Conservation (phyloP, 441 rosid genomes). For the Kokia cookei region DNA sequence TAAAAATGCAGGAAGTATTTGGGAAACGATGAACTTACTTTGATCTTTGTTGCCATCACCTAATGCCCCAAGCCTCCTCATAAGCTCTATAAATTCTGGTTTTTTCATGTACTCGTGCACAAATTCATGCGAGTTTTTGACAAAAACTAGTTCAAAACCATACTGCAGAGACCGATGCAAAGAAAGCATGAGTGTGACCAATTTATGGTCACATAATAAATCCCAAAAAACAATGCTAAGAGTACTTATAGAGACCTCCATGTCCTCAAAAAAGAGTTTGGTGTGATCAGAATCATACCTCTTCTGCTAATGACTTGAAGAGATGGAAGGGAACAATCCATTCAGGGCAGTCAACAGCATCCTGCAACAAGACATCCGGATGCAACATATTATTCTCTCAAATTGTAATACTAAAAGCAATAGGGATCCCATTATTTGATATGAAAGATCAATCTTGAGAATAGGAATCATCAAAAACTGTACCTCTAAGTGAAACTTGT, state of each 20-base stretch:
- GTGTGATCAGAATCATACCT: conserved; percentile 39
- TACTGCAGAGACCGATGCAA: conserved; percentile 45
- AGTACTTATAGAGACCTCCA: background rate
- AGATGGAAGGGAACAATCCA: conserved; percentile 92
- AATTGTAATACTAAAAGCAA: background rate
- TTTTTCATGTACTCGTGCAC: conserved; percentile 77
- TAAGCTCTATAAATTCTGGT: conserved; percentile 71
- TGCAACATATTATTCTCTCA: background rate
- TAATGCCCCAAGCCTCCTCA: conserved; percentile 92
- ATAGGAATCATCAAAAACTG: background rate
- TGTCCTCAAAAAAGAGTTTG: background rate
- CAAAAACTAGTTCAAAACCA: conserved; percentile 80
- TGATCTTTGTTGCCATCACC: conserved; percentile 94
- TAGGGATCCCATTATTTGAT: background rate
- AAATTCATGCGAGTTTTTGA: conserved; percentile 91
- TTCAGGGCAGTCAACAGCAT: conserved; percentile 98
- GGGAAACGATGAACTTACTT: conserved; percentile 36
- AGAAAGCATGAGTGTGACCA: background rate
- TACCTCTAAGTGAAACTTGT: conserved; percentile 94
- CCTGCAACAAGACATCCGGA: conserved; percentile 34
- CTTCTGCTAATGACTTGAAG: conserved; percentile 89
- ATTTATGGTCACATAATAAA: background rate
- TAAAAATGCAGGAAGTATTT: background rate
- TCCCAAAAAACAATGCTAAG: background rate
- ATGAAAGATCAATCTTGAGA: background rate